Percentiles rank a stretch among this genome's conserved stretches.
These are phyloP conservation scores for Calonectria fujianensis DNA, from an alignment of 2,329 filamentous ascomycete genomes.

Conservation along the genomic window DNA sequence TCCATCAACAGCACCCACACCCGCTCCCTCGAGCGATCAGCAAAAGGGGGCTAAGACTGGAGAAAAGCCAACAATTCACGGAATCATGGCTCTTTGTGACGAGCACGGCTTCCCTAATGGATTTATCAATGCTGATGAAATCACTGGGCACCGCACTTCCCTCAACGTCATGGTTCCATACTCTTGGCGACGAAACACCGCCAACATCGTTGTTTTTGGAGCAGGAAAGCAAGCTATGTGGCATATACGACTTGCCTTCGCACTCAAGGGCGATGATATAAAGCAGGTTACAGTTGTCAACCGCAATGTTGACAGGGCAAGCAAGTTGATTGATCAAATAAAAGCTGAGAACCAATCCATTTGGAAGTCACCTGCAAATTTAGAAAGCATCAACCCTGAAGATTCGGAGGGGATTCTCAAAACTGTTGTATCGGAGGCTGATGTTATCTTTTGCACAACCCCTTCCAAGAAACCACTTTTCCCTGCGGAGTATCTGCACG, in stretches of 20 bases:
- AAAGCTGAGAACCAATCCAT: constrained; percentile 42
- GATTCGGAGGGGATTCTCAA: constrained; percentile 15
- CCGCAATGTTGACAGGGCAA: constrained; percentile 42
- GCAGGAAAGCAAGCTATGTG: constrained; percentile 83
- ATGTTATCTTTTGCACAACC: constrained; percentile 49
- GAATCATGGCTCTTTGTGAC: constrained; percentile 45
- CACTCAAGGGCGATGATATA: constrained; percentile 63
- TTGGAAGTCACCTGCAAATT: constrained; percentile 41
- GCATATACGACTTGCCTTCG: constrained; percentile 80
- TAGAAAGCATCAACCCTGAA: constrained; percentile 38
- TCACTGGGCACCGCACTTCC: constrained; percentile 80
- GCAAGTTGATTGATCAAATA: constrained; percentile 33
- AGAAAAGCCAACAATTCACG: constrained; percentile 36
- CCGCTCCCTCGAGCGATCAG: neutral
- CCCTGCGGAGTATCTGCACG: constrained; percentile 26
- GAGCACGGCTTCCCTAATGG: neutral
- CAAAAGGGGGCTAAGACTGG: neutral
- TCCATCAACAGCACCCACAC: constrained; percentile 30
- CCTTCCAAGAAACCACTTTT: constrained; percentile 46
- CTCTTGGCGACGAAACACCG: constrained; percentile 58
- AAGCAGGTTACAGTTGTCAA: constrained; percentile 57
- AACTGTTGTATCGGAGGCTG: constrained; percentile 23
- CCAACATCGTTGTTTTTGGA: constrained; percentile 79
- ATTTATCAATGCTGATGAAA: constrained; percentile 2
- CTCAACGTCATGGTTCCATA: constrained; percentile 78